Evolutionary conservation across 345 rosid genomes (phyloP), one percentile per base, ranked within the genome.

Genomic region (Aethionema arabicum): DNA sequence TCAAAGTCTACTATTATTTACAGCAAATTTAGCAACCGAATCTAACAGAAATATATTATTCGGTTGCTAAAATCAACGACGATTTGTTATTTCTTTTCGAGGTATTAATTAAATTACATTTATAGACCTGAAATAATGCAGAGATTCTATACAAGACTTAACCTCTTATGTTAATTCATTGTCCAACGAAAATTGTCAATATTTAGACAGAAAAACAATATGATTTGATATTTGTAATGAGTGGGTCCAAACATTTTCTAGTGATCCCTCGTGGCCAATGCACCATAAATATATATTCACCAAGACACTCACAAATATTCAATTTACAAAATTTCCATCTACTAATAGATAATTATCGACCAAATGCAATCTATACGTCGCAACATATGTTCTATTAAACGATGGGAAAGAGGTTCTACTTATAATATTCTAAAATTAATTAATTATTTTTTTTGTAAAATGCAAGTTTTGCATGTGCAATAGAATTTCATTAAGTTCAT

Each of bases 231-330:
- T 8, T 54, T 39, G 16, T 3, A 49, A 41, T 16, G 14, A 39
- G 65, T 58, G 44, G 72, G 72, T 49, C 58, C 58, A 58, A 67
- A 67, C 58, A 67, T 40, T 67, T 49, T 31, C 15, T 58, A 61
- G 65, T 61, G 55, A 47, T 3, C 55, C 8, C n/a, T 61, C 42
- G 65, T 48, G 55, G 46, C 45, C 65, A 36, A 36, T 35, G 6
- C 54, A 61, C 65, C 13, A 61, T 21, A 21, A 1, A 21, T 21
- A 21, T 21, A 21, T 21, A 36, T 6, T 8, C 15, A n/a, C 15
- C 47, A 6, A 11, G 47, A 43, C 47, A 43, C 14, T 40, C n/a
- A 8, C n/a, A 40, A 11, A 40, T 40, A 6, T 37, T 6, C 11
- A 40, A 11, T 12, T 40, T 40, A 40, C 44, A 40, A 21, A 21